phyloP scores from a whole-genome alignment of 768 basidiomycete genomes.

The Xerocomus potaroensis region DNA sequence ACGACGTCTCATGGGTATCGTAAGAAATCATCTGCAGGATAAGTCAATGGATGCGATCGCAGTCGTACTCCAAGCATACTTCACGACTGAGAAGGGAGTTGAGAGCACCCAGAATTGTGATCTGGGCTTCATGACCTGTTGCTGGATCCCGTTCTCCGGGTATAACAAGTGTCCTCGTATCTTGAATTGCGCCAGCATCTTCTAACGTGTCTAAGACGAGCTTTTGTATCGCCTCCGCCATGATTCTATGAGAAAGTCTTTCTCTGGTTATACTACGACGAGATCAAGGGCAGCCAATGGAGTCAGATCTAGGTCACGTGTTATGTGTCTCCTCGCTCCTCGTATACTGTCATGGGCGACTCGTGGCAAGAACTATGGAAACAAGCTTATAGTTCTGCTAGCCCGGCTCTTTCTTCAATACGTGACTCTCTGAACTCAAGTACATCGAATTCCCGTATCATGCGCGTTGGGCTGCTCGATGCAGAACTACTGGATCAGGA shows the following conservation, averaged over 20 bases:
- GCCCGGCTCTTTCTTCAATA: constrained; percentile 49
- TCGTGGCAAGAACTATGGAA: constrained; percentile 45
- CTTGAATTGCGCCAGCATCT: constrained; percentile 48
- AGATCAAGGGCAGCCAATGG: neutral
- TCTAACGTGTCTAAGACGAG: constrained; percentile 73
- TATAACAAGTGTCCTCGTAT: constrained; percentile 64
- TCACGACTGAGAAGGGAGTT: constrained; percentile 88
- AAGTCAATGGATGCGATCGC: constrained; percentile 11
- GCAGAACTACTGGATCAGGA: constrained; percentile 88
- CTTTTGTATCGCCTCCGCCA: constrained; percentile 80
- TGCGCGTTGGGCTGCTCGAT: constrained; percentile 89
- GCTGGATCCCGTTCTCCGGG: constrained; percentile 60
- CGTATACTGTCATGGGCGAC: constrained; percentile 13
- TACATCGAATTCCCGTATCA: constrained; percentile 42
- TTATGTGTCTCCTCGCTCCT: neutral
- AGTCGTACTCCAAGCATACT: constrained; percentile 41
- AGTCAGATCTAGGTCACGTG: constrained; percentile 22
- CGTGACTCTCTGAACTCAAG: constrained; percentile 35
- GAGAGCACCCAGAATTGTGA: constrained; percentile 80
- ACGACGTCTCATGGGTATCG: constrained; percentile 69
- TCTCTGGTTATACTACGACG: too few relatives aligned
- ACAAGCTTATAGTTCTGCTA: constrained; percentile 59
- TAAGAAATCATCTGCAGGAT: constrained; percentile 73
- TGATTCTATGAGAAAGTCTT: constrained; percentile 23
- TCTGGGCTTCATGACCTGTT: constrained; percentile 71